Base-by-base conservation (phyloP, 2,329 filamentous ascomycete genomes). In the Aureobasidium sp. region DNA sequence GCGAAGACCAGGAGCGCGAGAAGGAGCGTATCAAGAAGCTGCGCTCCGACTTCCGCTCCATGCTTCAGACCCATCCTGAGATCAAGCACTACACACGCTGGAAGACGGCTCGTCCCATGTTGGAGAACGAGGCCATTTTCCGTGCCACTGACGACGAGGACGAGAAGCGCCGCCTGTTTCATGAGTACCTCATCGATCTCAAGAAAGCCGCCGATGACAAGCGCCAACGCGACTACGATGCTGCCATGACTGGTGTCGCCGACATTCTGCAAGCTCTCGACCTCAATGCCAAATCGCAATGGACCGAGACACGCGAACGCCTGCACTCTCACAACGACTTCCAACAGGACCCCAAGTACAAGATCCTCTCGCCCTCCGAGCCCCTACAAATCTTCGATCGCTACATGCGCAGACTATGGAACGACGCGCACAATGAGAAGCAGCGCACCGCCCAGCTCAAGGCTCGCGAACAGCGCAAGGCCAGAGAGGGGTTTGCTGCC, bases 41-140 rank as follows among this genome's bases (percentile, higher is more conserved):
- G 65, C 88, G 90, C 64, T 79, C 87, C 69, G 93, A 97, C 75
- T 98, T 98, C 70, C 86, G 86, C 61, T 90, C 85, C 53, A 98
- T 98, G 93, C 79, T 98, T 60, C 89, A 86, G 71, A 90, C 90
- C 60, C 91, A 98, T 69, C 90, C 90, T 57, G 93, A 98, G 70
- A 97, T 98, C 70, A 93, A 90, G 70, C 83, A 96, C 68, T 96
- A 94, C 70, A 96, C 91, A 37, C 86, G 90, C 57, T 98, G 93
- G 93, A 95, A 90, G 78, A 96, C 89, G 14, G 93, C 91, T 50
- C 84, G 88, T 45, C 89, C 90, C 8, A 94, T 96, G 59, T 89
- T 98, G 58, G 89, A 97, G 70, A 86, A 86, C 45, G 93, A 98
- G 75, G 93, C 89, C 42, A 93, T 95, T 56, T 98, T 97, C 74